A percentile compares a stretch with the other conserved stretches of the same genome.
Conservation (phyloP, 306 rosid genomes). For the Trifolium pratense region DNA sequence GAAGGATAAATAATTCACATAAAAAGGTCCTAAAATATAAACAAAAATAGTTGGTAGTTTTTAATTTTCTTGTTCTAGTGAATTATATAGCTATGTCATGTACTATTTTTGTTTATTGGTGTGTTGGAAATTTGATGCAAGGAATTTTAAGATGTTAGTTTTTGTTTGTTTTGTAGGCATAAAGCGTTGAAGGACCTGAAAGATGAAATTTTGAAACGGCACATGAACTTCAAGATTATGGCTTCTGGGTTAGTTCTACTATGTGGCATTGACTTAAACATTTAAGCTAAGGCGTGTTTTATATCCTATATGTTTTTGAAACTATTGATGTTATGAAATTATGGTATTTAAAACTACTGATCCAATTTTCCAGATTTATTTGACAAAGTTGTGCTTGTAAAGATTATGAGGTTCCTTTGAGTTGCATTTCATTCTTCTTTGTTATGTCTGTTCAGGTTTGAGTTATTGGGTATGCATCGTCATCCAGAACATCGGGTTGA, state of each 20-base stretch:
- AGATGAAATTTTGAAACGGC: constrained; percentile 78
- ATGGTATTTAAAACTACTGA: constrained; percentile 3
- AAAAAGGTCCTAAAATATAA: neutral
- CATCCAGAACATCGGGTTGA: constrained; percentile 93
- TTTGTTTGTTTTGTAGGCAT: constrained; percentile 55
- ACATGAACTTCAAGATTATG: constrained; percentile 70
- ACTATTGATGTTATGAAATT: constrained; percentile 13
- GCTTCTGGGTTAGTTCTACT: constrained; percentile 83
- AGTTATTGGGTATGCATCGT: constrained; percentile 92
- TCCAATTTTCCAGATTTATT: constrained; percentile 11
- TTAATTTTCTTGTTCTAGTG: neutral
- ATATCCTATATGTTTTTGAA: constrained; percentile 29
- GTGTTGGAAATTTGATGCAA: constrained; percentile 6
- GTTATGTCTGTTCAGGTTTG: constrained; percentile 63
- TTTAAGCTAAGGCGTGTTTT: constrained; percentile 8
- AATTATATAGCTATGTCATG: neutral
- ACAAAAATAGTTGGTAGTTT: too few species aligned
- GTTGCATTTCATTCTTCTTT: constrained; percentile 37
- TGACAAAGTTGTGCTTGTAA: constrained; percentile 23
- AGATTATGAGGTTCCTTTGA: constrained; percentile 26
- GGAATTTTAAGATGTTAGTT: constrained; percentile 12
- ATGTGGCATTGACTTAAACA: constrained; percentile 19
- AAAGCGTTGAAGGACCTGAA: constrained; percentile 79
- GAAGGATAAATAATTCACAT: neutral
- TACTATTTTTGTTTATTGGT: constrained; percentile 11